Percentiles rank a stretch among this genome's conserved stretches.
These are phyloP conservation scores for Neocucurbitaria cava DNA, from an alignment of 2,329 filamentous ascomycete species.

Conservation along the genomic window DNA sequence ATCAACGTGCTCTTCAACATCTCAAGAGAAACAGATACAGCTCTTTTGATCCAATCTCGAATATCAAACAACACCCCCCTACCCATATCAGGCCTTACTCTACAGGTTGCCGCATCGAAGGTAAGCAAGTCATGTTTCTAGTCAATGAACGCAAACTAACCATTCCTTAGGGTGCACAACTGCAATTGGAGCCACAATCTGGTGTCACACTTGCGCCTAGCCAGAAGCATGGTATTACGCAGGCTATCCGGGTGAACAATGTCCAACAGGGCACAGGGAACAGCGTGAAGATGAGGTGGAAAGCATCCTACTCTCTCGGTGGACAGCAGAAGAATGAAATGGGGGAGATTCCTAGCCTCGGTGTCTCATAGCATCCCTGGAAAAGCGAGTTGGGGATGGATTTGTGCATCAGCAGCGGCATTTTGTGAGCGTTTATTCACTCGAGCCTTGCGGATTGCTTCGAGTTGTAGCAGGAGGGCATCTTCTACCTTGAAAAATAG, in stretches of 20 bases:
- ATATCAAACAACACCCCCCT: slow-evolving; percentile 82
- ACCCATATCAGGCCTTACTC: slow-evolving; percentile 79
- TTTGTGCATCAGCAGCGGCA: slow-evolving; percentile 20
- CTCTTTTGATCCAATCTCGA: slow-evolving; percentile 74
- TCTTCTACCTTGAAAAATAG: neutral
- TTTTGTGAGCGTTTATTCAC: neutral
- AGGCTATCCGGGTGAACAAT: slow-evolving; percentile 79
- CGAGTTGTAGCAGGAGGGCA: neutral
- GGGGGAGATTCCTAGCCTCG: slow-evolving; percentile 82
- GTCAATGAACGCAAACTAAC: slow-evolving; percentile 12
- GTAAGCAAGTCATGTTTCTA: slow-evolving; percentile 53
- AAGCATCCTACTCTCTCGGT: slow-evolving; percentile 77
- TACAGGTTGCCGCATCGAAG: slow-evolving; percentile 93
- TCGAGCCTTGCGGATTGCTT: neutral
- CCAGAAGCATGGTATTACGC: slow-evolving; percentile 79
- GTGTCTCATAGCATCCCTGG: slow-evolving; percentile 64
- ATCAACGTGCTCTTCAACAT: slow-evolving; percentile 78
- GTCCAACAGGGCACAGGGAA: slow-evolving; percentile 76
- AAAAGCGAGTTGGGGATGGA: neutral
- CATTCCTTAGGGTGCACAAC: slow-evolving; percentile 71
- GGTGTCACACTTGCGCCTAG: slow-evolving; percentile 75
- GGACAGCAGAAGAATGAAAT: slow-evolving; percentile 74
- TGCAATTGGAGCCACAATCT: slow-evolving; percentile 85
- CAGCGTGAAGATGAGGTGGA: slow-evolving; percentile 89
- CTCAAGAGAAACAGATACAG: slow-evolving; percentile 62